Base-by-base conservation (phyloP, 371 early-diverging fungal genomes). In the Mucor plumbeus region DNA sequence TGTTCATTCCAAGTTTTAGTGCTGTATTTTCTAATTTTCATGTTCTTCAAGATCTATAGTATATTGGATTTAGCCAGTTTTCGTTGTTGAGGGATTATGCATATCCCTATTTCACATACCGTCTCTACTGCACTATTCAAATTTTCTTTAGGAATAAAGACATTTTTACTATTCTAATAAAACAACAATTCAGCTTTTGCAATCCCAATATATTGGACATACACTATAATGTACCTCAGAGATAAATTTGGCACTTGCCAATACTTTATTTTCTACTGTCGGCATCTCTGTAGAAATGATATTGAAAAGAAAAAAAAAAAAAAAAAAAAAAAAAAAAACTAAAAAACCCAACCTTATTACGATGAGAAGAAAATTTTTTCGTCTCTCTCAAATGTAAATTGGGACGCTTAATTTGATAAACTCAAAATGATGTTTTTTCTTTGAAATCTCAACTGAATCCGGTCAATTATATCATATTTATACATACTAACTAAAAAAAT, bases 1-100 rank as follows among this genome's bases (percentile, higher is more conserved):
- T 93, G 92, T 57, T 83, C 80, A 50, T 90, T 92, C 94, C 94
- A 92, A 35, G 87, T 85, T 56, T 86, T 82, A 6, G 90, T 85
- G 15, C 90, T 88, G 67, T 93, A 93, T 10, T 78, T 74, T 8
- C 79, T 77, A 41, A 68, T 71, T 56, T 87, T 84, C 90, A 93
- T 91, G 35, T 86, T 86, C 34, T 75, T 72, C 61, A 85, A 73
- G 54, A 91, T 86, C 87, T 90, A 53, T n/a, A 38, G 35, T 15
- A n/a, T 26, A 6, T 39, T 15, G 26, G 13, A 3, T 34, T 65
- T 39, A 59, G 54, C 33, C 26, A 26, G 14, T 41, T 31, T 39
- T 21, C 47, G 31, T 11, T 40, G 3, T 2, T 11, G 19, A 47
- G n/a, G 40, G 26, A 26, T 1, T 35, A 9, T 14, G 34, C 54